phyloP scores from a whole-genome alignment of 148 eudicot genomes.

The Vaccinium macrocarpon region DNA sequence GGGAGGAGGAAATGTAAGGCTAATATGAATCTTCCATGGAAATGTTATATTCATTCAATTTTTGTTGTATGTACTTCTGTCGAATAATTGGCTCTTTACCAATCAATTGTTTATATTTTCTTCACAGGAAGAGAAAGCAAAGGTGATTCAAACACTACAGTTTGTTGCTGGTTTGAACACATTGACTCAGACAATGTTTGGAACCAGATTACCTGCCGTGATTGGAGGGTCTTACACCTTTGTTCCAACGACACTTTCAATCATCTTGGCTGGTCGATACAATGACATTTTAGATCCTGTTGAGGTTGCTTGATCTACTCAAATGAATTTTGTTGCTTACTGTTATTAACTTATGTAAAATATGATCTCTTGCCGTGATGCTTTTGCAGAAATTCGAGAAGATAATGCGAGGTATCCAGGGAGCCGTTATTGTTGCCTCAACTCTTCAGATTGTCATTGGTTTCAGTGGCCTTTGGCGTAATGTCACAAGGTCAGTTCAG shows the following conservation, averaged over 20 bases:
- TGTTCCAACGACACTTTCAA: conserved; percentile 71
- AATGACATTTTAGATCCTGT: conserved; percentile 55
- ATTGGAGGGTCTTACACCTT: conserved; percentile 86
- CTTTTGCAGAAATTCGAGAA: conserved; percentile 59
- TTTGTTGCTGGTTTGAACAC: conserved; percentile 90
- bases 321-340: neutral
- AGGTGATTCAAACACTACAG: conserved; percentile 73
- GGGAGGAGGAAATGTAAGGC: conserved; percentile 85
- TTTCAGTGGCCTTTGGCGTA: conserved; percentile 94
- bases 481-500: conserved; percentile 53
- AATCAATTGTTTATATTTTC: neutral
- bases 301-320: conserved; percentile 44
- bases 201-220: conserved; percentile 81
- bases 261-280: conserved; percentile 75
- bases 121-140: conserved; percentile 70
- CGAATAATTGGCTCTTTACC: neutral
- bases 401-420: conserved; percentile 83
- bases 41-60: neutral
- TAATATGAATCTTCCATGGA: neutral
- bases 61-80: neutral
- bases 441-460: conserved; percentile 79
- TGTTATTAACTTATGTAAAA: neutral
- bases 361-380: conserved; percentile 11
- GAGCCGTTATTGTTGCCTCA: conserved; percentile 90
- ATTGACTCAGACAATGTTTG: conserved; percentile 60